phyloP scores from a whole-genome alignment of 2,329 filamentous ascomycete genomes.

The Stemphylium vesicarium region DNA sequence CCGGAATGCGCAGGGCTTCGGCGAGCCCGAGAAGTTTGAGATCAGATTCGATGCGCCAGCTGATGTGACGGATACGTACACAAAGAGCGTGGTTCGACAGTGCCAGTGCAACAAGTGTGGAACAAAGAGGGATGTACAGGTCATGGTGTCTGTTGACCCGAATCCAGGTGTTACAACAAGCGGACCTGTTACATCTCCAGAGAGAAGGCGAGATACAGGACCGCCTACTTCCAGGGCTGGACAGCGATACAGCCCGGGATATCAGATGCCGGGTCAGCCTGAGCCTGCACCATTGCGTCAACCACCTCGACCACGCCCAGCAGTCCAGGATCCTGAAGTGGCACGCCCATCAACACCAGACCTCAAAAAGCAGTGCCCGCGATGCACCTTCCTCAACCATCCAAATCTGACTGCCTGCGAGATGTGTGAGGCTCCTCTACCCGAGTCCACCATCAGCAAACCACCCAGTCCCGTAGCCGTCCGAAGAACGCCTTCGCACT shows the following conservation, averaged over 20 bases:
- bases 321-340: constrained; percentile 9
- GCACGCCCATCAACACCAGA: constrained; percentile 31
- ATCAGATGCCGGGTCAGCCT: constrained; percentile 30
- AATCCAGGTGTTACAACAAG: constrained; percentile 23
- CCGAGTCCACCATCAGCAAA: constrained; percentile 29
- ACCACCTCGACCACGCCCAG: constrained; percentile 23
- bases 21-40: constrained; percentile 41
- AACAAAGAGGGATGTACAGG: constrained; percentile 42
- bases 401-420: constrained; percentile 39
- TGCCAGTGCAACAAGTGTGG: constrained; percentile 48
- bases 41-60: constrained; percentile 43
- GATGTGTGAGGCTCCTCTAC: constrained; percentile 41
- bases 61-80: constrained; percentile 39
- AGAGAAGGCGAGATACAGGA: constrained; percentile 22
- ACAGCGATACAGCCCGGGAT: constrained; percentile 36
- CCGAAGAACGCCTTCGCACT: constrained; percentile 25
- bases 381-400: constrained; percentile 47
- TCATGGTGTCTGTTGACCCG: constrained; percentile 44
- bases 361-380: constrained; percentile 42
- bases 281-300: constrained; percentile 24
- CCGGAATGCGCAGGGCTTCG: constrained; percentile 26
- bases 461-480: constrained; percentile 29
- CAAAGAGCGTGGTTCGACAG: constrained; percentile 39
- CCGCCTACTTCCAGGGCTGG: constrained; percentile 23
- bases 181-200: constrained; percentile 6